Evolutionary conservation across 2,329 filamentous ascomycete species (phyloP).

Genomic region (Venturia pyrina): DNA sequence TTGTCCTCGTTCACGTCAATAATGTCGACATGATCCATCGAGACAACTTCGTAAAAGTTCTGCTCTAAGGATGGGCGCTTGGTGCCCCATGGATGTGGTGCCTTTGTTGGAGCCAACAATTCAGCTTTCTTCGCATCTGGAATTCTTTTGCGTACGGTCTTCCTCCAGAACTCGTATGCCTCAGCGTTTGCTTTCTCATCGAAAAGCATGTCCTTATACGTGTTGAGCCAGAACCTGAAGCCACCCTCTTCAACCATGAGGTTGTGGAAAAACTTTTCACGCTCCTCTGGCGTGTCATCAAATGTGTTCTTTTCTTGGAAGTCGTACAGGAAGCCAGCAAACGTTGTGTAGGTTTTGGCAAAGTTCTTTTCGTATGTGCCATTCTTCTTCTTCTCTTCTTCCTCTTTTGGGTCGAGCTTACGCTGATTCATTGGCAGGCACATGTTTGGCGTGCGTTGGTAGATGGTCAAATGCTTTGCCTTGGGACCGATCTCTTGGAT

Average conservation of each 20-base stretch:
- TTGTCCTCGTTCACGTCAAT: constrained; percentile 20
- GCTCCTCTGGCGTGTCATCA: constrained; percentile 32
- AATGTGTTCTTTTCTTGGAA: constrained; percentile 45
- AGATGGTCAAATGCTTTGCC: background rate
- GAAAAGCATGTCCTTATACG: constrained; percentile 27
- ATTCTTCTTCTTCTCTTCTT: constrained; percentile 33
- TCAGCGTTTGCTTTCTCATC: constrained; percentile 29
- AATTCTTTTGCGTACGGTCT: constrained; percentile 18
- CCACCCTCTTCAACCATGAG: constrained; percentile 24
- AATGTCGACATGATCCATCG: constrained; percentile 19
- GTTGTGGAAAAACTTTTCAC: constrained; percentile 34
- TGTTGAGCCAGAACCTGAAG: constrained; percentile 29
- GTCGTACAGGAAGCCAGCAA: constrained; percentile 51
- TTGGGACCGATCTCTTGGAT: constrained; percentile 42
- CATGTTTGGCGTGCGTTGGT: constrained; percentile 49
- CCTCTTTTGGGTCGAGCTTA: constrained; percentile 39
- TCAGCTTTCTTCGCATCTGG: constrained; percentile 23
- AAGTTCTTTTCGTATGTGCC: constrained; percentile 43
- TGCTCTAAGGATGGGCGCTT: constrained; percentile 19
- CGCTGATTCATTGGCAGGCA: constrained; percentile 51
- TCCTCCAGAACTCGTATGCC: constrained; percentile 28
- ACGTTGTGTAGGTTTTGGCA: constrained; percentile 28
- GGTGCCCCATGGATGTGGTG: constrained; percentile 18
- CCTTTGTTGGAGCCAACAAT: constrained; percentile 18
- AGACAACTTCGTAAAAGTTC: constrained; percentile 20